Evolutionary conservation across 805 yeast genomes (phyloP).

Genomic region (Hanseniaspora meyeri): DNA sequence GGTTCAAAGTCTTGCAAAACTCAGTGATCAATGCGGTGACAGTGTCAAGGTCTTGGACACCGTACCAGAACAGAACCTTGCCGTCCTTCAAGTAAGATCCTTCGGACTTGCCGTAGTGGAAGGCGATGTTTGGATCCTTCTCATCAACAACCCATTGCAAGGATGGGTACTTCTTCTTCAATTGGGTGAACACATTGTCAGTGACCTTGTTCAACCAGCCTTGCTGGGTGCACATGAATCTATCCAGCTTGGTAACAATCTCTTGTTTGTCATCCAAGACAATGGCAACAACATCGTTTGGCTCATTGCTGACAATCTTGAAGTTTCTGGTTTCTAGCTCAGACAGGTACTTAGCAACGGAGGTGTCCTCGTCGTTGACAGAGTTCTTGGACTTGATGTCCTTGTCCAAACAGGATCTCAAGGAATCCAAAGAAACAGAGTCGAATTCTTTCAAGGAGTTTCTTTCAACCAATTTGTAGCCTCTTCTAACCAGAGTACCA

Average conservation of each 20-base stretch:
- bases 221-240: constrained; percentile 70
- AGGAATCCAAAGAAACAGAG: constrained; percentile 48
- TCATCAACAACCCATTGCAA: constrained; percentile 86
- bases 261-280: constrained; percentile 45
- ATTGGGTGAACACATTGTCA: constrained; percentile 79
- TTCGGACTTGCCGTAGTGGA: constrained; percentile 86
- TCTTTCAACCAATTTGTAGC: constrained; percentile 72
- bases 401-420: constrained; percentile 63
- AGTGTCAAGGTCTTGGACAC: constrained; percentile 51
- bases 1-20: constrained; percentile 34
- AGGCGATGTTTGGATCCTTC: constrained; percentile 77
- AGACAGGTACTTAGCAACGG: constrained; percentile 73
- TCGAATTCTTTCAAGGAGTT: constrained; percentile 55
- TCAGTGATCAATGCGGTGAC: constrained; percentile 52
- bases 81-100: constrained; percentile 90
- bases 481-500: constrained; percentile 95
- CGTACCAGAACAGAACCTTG: constrained; percentile 88
- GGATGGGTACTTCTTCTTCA: constrained; percentile 57
- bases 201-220: constrained; percentile 98
- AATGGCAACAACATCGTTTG: constrained; percentile 84
- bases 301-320: constrained; percentile 87
- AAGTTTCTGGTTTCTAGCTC: constrained; percentile 49
- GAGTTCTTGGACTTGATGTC: constrained; percentile 40
- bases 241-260: constrained; percentile 52
- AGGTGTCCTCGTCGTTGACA: constrained; percentile 28